Conservation (phyloP, 2,329 filamentous ascomycete species). For the Aspergillus pseudoviridinutans region DNA sequence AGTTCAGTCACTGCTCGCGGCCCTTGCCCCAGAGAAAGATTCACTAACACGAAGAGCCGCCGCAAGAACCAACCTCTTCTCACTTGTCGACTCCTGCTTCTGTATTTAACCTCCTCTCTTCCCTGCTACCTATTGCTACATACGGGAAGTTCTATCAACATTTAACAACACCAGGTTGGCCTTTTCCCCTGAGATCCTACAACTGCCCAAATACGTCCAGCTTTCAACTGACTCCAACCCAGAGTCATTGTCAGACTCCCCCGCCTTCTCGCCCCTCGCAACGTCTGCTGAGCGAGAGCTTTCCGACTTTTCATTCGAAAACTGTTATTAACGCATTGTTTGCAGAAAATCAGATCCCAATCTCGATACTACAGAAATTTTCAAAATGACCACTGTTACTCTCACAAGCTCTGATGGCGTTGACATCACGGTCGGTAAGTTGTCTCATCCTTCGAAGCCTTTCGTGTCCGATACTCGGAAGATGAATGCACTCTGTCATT, state of each 20-base stretch:
- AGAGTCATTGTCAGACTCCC: not conserved
- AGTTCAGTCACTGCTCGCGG: not conserved
- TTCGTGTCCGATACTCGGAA: not conserved
- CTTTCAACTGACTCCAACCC: not conserved
- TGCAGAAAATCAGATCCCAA: not conserved
- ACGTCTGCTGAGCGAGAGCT: not conserved
- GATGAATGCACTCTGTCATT: not conserved
- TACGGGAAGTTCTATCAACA: not conserved
- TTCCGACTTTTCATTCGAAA: not conserved
- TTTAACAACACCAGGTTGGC: not conserved
- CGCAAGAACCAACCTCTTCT: not conserved
- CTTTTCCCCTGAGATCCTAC: not conserved
- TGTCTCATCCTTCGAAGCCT: not conserved
- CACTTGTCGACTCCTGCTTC: not conserved
- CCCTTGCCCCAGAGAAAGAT: not conserved
- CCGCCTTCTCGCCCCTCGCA: not conserved
- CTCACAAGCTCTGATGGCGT: constrained; percentile 50
- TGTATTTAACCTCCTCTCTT: not conserved
- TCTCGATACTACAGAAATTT: not conserved
- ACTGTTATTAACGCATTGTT: not conserved
- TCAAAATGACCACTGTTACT: constrained; percentile 36
- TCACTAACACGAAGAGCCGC: not conserved
- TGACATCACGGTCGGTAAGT: constrained; percentile 50
- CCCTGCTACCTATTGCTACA: not conserved
- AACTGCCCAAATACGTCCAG: not conserved